A percentile compares a stretch with the other conserved stretches of the same genome.
phyloP scores from a whole-genome alignment of 2,329 filamentous ascomycete genomes.

The Purpureocillium takamizusanense region DNA sequence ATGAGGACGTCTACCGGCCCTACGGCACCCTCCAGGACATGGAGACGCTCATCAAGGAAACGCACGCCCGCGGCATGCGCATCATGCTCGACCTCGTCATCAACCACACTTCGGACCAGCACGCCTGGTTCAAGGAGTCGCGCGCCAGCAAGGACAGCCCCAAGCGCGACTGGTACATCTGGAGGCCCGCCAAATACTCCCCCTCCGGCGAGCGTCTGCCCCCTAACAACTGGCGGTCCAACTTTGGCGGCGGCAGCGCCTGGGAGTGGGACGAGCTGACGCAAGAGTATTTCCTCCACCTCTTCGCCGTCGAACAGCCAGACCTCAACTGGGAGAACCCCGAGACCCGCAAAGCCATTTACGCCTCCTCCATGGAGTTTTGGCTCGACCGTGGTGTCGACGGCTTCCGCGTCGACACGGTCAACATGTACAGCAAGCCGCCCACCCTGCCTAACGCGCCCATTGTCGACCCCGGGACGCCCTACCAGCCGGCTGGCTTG shows the following conservation, averaged over 20 bases:
- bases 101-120: constrained; percentile 67
- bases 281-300: constrained; percentile 65
- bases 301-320: constrained; percentile 69
- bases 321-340: constrained; percentile 81
- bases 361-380: constrained; percentile 64
- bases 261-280: constrained; percentile 69
- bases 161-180: constrained; percentile 63
- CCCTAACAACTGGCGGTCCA: constrained; percentile 67
- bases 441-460: constrained; percentile 50
- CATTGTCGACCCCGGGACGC: constrained; percentile 33
- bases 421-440: constrained; percentile 63
- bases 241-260: constrained; percentile 49
- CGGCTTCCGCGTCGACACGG: constrained; percentile 67
- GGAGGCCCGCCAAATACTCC: constrained; percentile 42
- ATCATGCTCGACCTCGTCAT: constrained; percentile 69
- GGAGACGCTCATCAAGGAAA: constrained; percentile 49
- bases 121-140: constrained; percentile 63
- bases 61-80: constrained; percentile 56
- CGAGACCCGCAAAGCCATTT: constrained; percentile 58
- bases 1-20: constrained; percentile 53
- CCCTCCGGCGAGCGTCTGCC: constrained; percentile 52
- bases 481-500: constrained; percentile 42
- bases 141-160: constrained; percentile 50
- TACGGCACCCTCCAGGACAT: constrained; percentile 62
- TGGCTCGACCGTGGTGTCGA: constrained; percentile 69